Evolutionary conservation across 2,329 filamentous ascomycete genomes (phyloP).

Genomic region (Amesomyces nigricolor): DNA sequence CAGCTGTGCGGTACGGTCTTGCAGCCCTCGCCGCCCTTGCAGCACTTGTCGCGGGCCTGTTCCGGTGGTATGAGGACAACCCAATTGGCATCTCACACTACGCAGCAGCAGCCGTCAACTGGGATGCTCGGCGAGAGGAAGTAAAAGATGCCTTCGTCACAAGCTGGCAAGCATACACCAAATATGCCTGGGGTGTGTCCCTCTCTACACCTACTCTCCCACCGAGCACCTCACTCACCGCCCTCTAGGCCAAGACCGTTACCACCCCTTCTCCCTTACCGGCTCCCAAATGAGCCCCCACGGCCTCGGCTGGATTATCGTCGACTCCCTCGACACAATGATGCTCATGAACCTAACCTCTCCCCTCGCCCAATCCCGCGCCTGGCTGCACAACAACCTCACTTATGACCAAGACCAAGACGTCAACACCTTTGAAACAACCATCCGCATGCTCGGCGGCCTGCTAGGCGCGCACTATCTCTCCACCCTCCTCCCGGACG

Average conservation of each 20-base stretch:
- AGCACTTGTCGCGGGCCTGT: neutral
- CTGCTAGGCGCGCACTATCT: slow-evolving; percentile 90
- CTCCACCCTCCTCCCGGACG: slow-evolving; percentile 67
- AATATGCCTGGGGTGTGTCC: slow-evolving; percentile 82
- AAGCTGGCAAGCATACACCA: slow-evolving; percentile 89
- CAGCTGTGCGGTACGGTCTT: neutral
- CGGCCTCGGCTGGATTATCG: slow-evolving; percentile 95
- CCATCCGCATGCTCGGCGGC: slow-evolving; percentile 95
- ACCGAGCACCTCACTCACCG: neutral
- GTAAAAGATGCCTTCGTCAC: slow-evolving; percentile 88
- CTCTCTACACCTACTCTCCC: neutral
- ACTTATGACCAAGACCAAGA: slow-evolving; percentile 89
- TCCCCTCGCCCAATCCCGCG: slow-evolving; percentile 72
- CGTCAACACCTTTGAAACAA: slow-evolving; percentile 96
- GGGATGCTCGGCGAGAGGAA: slow-evolving; percentile 53
- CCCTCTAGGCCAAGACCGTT: slow-evolving; percentile 69
- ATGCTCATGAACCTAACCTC: slow-evolving; percentile 97
- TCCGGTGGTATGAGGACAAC: neutral
- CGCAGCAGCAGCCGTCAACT: neutral
- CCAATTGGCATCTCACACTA: slow-evolving; percentile 4
- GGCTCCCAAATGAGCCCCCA: slow-evolving; percentile 79
- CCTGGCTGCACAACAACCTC: slow-evolving; percentile 79
- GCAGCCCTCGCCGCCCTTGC: neutral
- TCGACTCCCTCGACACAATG: slow-evolving; percentile 91
- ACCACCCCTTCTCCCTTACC: slow-evolving; percentile 71